Evolutionary conservation across 2,329 filamentous ascomycete genomes (phyloP).

Genomic region (Penicillium hordei): DNA sequence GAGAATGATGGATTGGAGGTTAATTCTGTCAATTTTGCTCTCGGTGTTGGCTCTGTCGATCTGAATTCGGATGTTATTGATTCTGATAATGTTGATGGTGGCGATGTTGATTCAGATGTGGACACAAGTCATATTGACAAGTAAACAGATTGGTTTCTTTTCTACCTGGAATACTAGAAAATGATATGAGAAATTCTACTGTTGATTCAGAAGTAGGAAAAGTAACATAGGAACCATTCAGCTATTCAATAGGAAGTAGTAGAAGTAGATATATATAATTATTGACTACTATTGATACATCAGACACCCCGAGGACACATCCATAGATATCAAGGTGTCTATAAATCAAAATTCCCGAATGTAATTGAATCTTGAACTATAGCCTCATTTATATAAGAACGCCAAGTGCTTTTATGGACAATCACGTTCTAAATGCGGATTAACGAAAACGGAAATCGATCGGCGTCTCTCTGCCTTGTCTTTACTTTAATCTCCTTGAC

Average conservation of each 20-base stretch:
- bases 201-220: neutral
- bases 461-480: neutral
- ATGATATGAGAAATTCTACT: neutral
- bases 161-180: neutral
- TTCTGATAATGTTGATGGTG: neutral
- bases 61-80: neutral
- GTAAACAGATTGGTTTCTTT: neutral
- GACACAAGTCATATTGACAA: neutral
- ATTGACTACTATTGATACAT: neutral
- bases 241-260: neutral
- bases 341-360: too few relatives aligned
- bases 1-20: neutral
- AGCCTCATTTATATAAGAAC: neutral
- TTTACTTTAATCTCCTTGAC: neutral
- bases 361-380: neutral
- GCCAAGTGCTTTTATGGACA: neutral
- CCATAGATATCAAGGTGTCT: neutral
- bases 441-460: slow-evolving; percentile 9
- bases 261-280: neutral
- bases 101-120: neutral
- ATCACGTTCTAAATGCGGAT: neutral
- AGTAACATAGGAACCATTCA: neutral
- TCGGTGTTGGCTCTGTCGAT: neutral
- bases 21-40: neutral
- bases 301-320: neutral